phyloP scores from a whole-genome alignment of 1,139 yeast species.

The Debaryomyces sp. region DNA sequence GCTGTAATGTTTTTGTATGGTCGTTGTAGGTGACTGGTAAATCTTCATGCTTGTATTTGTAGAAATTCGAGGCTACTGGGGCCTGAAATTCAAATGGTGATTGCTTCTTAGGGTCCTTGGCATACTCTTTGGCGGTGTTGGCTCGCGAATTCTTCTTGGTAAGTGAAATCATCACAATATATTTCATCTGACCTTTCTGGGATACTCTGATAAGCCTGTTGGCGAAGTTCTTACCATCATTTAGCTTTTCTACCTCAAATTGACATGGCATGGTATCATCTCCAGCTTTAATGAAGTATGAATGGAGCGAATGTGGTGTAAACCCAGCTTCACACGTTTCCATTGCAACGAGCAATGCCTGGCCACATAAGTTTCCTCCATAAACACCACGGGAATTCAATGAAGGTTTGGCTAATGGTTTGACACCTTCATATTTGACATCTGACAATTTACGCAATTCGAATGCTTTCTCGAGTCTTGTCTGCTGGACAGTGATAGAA shows the following conservation, averaged over 20 bases:
- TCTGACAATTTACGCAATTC: slow-evolving; percentile 15
- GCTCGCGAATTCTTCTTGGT: slow-evolving; percentile 32
- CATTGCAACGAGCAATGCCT: slow-evolving; percentile 42
- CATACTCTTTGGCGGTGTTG: slow-evolving; percentile 17
- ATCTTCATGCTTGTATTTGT: slow-evolving; percentile 28
- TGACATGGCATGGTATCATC: slow-evolving; percentile 32
- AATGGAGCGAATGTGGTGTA: slow-evolving; percentile 46
- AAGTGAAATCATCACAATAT: slow-evolving; percentile 37
- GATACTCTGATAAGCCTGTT: slow-evolving; percentile 32
- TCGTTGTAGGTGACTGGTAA: slow-evolving; percentile 21
- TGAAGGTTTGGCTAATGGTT: slow-evolving; percentile 38
- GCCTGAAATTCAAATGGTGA: slow-evolving; percentile 39
- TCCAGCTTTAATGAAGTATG: slow-evolving; percentile 42
- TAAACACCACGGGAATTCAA: slow-evolving; percentile 39
- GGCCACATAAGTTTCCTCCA: slow-evolving; percentile 47
- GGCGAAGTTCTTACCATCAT: slow-evolving; percentile 37
- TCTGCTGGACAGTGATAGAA: slow-evolving; percentile 9
- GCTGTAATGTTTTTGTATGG: slow-evolving; percentile 26
- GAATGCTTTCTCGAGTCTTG: slow-evolving; percentile 16
- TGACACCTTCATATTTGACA: slow-evolving; percentile 27
- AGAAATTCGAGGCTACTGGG: slow-evolving; percentile 28
- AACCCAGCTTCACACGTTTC: slow-evolving; percentile 32
- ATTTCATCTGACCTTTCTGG: slow-evolving; percentile 33
- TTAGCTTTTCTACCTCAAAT: slow-evolving; percentile 33
- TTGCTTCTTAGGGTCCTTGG: slow-evolving; percentile 18